Conservation (phyloP, 495 filamentous ascomycete species). For the Trichoderma asperelloides region DNA sequence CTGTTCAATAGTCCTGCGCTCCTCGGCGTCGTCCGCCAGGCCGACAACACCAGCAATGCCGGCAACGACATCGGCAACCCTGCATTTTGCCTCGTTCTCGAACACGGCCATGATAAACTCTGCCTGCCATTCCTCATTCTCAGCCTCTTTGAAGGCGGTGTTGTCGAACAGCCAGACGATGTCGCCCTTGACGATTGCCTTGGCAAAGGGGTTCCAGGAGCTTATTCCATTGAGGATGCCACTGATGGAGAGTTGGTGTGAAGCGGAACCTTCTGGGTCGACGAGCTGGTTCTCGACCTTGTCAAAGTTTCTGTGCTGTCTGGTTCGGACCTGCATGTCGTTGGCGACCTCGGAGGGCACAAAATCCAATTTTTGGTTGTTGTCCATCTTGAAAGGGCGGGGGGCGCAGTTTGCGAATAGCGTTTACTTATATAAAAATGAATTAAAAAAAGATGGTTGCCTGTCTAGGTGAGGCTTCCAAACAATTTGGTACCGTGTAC, state of each 20-base stretch:
- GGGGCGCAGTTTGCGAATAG: neutral
- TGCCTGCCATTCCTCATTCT: constrained; percentile 53
- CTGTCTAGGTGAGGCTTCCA: neutral
- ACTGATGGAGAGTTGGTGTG: constrained; percentile 20
- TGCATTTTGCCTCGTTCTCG: constrained; percentile 53
- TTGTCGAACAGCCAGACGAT: constrained; percentile 88
- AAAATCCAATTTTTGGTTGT: neutral
- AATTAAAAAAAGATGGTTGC: neutral
- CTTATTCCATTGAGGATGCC: constrained; percentile 39
- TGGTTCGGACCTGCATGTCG: constrained; percentile 31
- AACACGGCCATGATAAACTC: constrained; percentile 80
- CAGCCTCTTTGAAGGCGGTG: constrained; percentile 54
- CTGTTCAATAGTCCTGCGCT: constrained; percentile 55
- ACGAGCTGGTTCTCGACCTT: constrained; percentile 31
- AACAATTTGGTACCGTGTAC: neutral
- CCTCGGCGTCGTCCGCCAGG: constrained; percentile 52
- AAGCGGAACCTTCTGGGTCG: constrained; percentile 18
- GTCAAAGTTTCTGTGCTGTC: constrained; percentile 33
- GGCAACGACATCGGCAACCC: constrained; percentile 57
- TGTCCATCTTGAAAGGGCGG: neutral
- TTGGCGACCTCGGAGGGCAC: constrained; percentile 7
- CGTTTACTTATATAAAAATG: neutral
- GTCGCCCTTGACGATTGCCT: constrained; percentile 38
- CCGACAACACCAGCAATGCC: constrained; percentile 63
- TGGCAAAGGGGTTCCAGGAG: constrained; percentile 33